These are phyloP conservation scores for Nicotiana obtusifolia DNA, from an alignment of 257 asterid genomes.

Conservation along the genomic window DNA sequence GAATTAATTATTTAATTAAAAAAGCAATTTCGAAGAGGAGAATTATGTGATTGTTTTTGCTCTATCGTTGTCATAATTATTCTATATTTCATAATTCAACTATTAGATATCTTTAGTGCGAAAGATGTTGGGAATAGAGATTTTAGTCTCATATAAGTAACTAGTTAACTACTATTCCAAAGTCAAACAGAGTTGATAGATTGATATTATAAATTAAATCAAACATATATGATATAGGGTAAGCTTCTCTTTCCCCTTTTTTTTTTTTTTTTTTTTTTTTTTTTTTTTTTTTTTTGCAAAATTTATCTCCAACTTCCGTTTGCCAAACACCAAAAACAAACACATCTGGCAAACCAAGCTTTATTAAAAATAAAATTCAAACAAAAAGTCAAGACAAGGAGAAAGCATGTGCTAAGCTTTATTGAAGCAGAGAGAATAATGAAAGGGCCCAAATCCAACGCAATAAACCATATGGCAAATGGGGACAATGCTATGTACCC, in stretches of 20 bases:
- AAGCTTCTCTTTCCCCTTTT: too few relatives aligned
- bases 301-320: background rate
- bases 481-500: background rate
- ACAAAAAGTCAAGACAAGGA: conserved; percentile 9
- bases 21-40: background rate
- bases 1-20: too few relatives aligned
- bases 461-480: background rate
- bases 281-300: too few relatives aligned
- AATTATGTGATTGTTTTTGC: background rate
- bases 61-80: background rate
- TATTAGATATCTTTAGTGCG: background rate
- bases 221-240: too few relatives aligned
- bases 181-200: background rate
- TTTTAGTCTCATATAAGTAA: background rate
- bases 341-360: background rate
- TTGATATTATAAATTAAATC: background rate
- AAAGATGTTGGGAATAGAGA: background rate
- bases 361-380: background rate
- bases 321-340: background rate
- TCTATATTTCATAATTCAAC: background rate
- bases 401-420: conserved; percentile 13
- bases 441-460: background rate
- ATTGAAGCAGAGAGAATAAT: conserved; percentile 7
- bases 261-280: background rate
- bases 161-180: background rate